Evolutionary conservation across 495 filamentous ascomycete species (phyloP).

Genomic region (Aspergillus incahuasiensis): DNA sequence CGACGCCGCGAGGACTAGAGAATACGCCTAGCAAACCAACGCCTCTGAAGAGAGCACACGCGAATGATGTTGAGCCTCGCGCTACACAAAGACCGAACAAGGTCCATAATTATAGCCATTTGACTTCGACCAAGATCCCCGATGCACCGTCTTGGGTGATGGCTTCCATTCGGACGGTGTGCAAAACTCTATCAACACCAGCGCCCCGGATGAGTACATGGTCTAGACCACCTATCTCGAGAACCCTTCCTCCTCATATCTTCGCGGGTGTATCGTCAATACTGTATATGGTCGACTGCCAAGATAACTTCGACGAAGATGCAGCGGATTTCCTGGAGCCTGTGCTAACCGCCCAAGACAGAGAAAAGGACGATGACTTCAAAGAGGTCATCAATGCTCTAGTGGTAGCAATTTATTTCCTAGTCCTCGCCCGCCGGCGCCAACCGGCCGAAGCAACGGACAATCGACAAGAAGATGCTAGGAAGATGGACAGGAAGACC

Average conservation of each 20-base stretch:
- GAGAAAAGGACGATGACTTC: slow-evolving; percentile 35
- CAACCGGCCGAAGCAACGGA: slow-evolving; percentile 24
- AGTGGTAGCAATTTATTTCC: slow-evolving; percentile 67
- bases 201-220: slow-evolving; percentile 41
- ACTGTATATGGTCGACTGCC: slow-evolving; percentile 37
- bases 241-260: slow-evolving; percentile 56
- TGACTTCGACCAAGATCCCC: slow-evolving; percentile 30
- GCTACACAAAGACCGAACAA: slow-evolving; percentile 19
- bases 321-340: slow-evolving; percentile 35
- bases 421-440: slow-evolving; percentile 45
- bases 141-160: slow-evolving; percentile 63
- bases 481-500: slow-evolving; percentile 45
- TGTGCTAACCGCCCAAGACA: slow-evolving; percentile 25
- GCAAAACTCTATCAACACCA: slow-evolving; percentile 55
- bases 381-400: slow-evolving; percentile 39
- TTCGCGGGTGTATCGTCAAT: slow-evolving; percentile 58
- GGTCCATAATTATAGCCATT: slow-evolving; percentile 19
- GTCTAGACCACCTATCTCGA: slow-evolving; percentile 43
- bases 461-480: slow-evolving; percentile 19
- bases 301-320: slow-evolving; percentile 36
- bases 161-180: slow-evolving; percentile 60
- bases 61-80: slow-evolving; percentile 20
- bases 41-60: slow-evolving; percentile 34
- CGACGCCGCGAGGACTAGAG: slow-evolving; percentile 32
- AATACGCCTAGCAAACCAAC: slow-evolving; percentile 42